Evolutionary conservation across 2,329 filamentous ascomycete species (phyloP), one percentile per base, ranked within the genome.

Genomic region (Pseudocercospora macadamiae): DNA sequence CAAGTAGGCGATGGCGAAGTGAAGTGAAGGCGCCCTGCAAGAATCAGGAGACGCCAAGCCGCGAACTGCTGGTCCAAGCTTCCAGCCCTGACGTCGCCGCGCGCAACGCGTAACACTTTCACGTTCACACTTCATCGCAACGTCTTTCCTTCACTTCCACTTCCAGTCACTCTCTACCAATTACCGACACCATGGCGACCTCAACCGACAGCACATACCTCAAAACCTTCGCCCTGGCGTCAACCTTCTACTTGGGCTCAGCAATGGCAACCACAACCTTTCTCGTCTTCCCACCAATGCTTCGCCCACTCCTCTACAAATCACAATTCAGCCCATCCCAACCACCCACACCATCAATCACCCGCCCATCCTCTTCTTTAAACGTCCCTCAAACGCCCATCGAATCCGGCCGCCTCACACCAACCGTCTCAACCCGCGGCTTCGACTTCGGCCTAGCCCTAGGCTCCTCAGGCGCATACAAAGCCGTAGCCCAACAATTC

Each of bases 401-500:
- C 42, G 63, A 65, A 25, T 59, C 58, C 21, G 64, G 64, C 14
- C 58, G 62, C 28, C 55, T 65, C 9, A 65, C 63, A 3, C 63
- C 63, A 4, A 51, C 60, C 51, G 62, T 48, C 42, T 64, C 55
- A 32, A 64, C 34, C 47, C 64, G 32, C 26, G 44, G 32, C 59
- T 62, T 59, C 45, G 51, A 59, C 53, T 54, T 57, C 47, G 58
- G 54, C n/a, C 55, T 61, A 30, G 59, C 54, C 48, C 53, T 62
- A n/a, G 57, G 62, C 26, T 52, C 49, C 51, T 59, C 55, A 2
- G 59, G 60, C n/a, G 64, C 66, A 28, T 70, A 70, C 59, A 64
- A 67, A 57, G 53, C 67, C 34, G 67, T 69, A 6, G 68, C 69
- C 9, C 51, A 64, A 28, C 69, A 71, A 39, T 71, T 71, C 58